Evolutionary conservation across 306 rosid species (phyloP).

Genomic region (Castanopsis chinensis): DNA sequence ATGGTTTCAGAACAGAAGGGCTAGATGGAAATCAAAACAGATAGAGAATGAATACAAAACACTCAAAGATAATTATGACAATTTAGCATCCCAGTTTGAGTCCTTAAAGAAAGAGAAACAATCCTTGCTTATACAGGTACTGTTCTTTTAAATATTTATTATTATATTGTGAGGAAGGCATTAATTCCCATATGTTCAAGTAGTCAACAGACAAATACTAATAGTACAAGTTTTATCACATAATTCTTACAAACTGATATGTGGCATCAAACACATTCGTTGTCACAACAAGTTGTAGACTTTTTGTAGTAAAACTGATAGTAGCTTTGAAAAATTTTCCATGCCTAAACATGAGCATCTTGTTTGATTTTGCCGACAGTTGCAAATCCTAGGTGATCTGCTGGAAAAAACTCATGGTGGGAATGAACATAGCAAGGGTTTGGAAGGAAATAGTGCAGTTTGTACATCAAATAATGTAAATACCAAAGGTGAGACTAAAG

Average conservation of each 20-base stretch:
- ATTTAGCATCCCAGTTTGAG: slow-evolving; percentile 54
- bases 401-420: slow-evolving; percentile 33
- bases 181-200: not conserved
- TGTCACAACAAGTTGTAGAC: too few relatives aligned
- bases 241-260: too few relatives aligned
- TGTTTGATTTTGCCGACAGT: slow-evolving; percentile 39
- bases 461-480: slow-evolving; percentile 41
- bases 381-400: slow-evolving; percentile 50
- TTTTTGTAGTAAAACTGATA: too few relatives aligned
- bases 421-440: slow-evolving; percentile 21
- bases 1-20: slow-evolving; percentile 96
- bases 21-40: slow-evolving; percentile 92
- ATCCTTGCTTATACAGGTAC: slow-evolving; percentile 71
- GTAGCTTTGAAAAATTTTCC: too few relatives aligned
- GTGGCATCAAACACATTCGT: too few relatives aligned
- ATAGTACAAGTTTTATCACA: too few relatives aligned
- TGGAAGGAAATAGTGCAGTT: slow-evolving; percentile 26
- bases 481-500: slow-evolving; percentile 25
- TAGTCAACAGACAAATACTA: not conserved
- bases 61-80: slow-evolving; percentile 65
- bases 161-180: not conserved
- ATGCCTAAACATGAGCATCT: not conserved
- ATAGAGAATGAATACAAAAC: slow-evolving; percentile 64
- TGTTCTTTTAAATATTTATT: slow-evolving; percentile 1
- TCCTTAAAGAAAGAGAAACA: slow-evolving; percentile 72